These are phyloP conservation scores for Camelina sativa DNA, from an alignment of 345 rosid genomes.

Conservation along the genomic window DNA sequence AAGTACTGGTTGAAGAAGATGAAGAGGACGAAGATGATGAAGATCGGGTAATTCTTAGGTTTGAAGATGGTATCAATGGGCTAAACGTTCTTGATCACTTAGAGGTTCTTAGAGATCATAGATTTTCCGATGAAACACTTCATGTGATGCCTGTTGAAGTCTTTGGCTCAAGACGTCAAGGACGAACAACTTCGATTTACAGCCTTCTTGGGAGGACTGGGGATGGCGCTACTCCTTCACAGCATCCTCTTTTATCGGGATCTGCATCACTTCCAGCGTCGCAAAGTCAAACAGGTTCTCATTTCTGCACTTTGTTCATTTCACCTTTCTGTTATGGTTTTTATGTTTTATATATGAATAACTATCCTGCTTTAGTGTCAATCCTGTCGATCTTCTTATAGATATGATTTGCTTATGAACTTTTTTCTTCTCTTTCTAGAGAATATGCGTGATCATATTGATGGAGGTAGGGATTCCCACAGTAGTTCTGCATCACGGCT, in stretches of 20 bases:
- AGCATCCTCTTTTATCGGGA: constrained; percentile 87
- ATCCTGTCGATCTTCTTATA: background rate
- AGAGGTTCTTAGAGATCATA: constrained; percentile 88
- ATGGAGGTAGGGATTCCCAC: constrained; percentile 61
- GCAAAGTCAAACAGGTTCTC: constrained; percentile 68
- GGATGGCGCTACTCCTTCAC: constrained; percentile 64
- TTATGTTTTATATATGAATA: background rate
- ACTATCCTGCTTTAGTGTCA: background rate
- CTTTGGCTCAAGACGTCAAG: constrained; percentile 96
- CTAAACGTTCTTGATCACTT: constrained; percentile 91
- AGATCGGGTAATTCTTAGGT: constrained; percentile 84
- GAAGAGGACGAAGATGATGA: constrained; percentile 75
- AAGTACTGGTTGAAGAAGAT: constrained; percentile 89
- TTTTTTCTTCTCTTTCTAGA: constrained; percentile 47
- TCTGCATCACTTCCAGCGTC: constrained; percentile 54
- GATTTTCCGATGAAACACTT: constrained; percentile 83
- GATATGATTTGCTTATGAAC: constrained; percentile 28
- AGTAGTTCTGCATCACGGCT: constrained; percentile 55
- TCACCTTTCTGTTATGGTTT: constrained; percentile 1
- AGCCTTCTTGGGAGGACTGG: constrained; percentile 84
- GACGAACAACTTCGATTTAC: constrained; percentile 94
- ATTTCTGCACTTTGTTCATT: background rate
- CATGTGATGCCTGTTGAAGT: constrained; percentile 97
- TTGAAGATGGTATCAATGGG: constrained; percentile 90
- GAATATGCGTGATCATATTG: constrained; percentile 53